Conservation (phyloP, 441 rosid species). For the Syzygium malaccense region DNA sequence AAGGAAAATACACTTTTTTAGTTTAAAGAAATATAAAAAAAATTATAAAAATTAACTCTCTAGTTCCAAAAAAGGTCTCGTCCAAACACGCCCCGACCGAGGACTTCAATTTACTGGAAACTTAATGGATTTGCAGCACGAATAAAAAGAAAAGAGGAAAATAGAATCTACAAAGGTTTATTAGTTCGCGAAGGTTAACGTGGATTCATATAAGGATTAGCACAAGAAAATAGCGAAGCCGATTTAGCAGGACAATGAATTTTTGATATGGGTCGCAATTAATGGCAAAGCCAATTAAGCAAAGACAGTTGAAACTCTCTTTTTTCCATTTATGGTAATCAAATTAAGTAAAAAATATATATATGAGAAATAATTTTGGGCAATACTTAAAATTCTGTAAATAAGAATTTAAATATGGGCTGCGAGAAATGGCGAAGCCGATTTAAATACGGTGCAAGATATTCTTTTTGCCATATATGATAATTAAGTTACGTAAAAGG, state of each 20-base stretch:
- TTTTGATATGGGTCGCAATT: neutral
- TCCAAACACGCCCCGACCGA: neutral
- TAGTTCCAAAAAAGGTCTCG: neutral
- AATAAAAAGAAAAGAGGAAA: neutral
- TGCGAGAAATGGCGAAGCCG: neutral
- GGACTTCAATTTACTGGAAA: neutral
- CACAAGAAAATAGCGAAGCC: neutral
- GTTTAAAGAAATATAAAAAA: neutral
- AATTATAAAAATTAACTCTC: neutral
- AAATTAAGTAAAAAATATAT: neutral
- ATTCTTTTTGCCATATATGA: rapidly evolving
- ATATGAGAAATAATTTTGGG: neutral
- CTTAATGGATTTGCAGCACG: neutral
- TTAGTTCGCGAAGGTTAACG: neutral
- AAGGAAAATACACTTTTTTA: neutral
- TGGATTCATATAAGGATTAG: neutral
- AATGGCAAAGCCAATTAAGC: neutral
- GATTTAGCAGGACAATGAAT: neutral
- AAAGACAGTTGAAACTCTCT: neutral
- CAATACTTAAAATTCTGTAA: neutral
- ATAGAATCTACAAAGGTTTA: neutral
- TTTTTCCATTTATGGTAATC: neutral
- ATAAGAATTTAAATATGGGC: neutral
- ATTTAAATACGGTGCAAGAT: neutral
- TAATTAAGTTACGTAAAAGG: neutral